Evolutionary conservation across 1,284 basidiomycete species (phyloP), one percentile per base, ranked within the genome.

Genomic region (Cutaneotrichosporon daszewskae): DNA sequence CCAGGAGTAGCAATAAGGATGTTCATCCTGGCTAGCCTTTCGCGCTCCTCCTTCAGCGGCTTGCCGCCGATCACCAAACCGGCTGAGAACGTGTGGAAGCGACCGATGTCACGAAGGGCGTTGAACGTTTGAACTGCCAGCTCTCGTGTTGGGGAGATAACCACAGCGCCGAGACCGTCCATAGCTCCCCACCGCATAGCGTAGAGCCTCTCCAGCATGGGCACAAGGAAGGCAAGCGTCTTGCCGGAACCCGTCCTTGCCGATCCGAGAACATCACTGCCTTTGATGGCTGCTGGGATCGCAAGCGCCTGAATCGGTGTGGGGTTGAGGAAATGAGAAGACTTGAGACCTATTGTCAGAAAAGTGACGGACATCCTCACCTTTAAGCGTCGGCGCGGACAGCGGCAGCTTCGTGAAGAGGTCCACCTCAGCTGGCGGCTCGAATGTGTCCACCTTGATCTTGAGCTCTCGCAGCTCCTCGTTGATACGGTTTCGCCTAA

Each of bases 51-150:
- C 67, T 91, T 92, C 40, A 98, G 68, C 56, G 85, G 91, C 76
- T 97, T 98, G 35, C 94, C 94, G 17, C 94, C 94, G 43, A 98
- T 97, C 19, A 98, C 85, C 16, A 98, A 74, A 1, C 94, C 94
- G 1, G 94, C 94, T 5, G 90, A 95, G 68, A 97, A 95, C 12
- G 79, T 79, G 64, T 97, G 94, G 61, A 83, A 83, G 39, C 84
- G 83, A 3, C 95, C 95, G 49, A 97, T 89, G 43, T 86, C 86
- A 31, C 89, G 81, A 10, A 98, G 73, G 5, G 97, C 92, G 45
- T 94, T 90, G 67, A 98, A 98, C 53, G 95, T 97, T 76, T 97
- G 92, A 11, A 96, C 87, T 1, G 92, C 91, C 41, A 98, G 74
- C 72, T 98, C 95, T 45, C 94, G 78, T 1, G 94, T 98, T 1